Conservation (phyloP, 345 rosid genomes). For the Euphorbia pulcherrima region DNA sequence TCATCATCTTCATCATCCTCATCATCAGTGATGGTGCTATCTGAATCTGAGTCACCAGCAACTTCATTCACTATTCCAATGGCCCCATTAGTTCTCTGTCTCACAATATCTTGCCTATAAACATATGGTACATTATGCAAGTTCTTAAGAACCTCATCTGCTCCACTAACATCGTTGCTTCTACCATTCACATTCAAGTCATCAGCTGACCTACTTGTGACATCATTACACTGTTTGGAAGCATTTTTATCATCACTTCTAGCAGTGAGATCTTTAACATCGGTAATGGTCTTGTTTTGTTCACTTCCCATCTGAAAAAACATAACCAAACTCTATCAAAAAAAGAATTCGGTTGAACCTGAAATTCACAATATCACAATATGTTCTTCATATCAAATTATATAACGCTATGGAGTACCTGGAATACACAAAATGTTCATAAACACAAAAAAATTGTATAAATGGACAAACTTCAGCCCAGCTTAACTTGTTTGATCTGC, state of each 20-base stretch:
- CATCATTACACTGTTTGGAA: slow-evolving; percentile 24
- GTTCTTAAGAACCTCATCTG: slow-evolving; percentile 29
- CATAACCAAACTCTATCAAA: not conserved
- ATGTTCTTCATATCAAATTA: not conserved
- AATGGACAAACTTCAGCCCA: not conserved
- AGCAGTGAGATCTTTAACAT: slow-evolving; percentile 23
- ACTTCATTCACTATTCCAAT: slow-evolving; percentile 88
- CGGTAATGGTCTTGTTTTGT: slow-evolving; percentile 33
- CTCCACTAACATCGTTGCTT: slow-evolving; percentile 23
- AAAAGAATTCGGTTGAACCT: not conserved
- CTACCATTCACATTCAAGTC: slow-evolving; percentile 27
- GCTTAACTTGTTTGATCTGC: not conserved
- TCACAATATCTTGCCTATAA: slow-evolving; percentile 80
- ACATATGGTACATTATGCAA: slow-evolving; percentile 40
- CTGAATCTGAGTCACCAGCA: slow-evolving; percentile 92
- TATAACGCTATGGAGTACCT: not conserved
- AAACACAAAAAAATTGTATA: too few species aligned
- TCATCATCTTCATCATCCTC: slow-evolving; percentile 42
- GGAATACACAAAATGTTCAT: too few species aligned
- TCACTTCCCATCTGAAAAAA: slow-evolving; percentile 55
- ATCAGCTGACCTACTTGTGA: slow-evolving; percentile 22
- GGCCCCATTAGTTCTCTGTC: slow-evolving; percentile 44
- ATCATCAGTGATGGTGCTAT: slow-evolving; percentile 57
- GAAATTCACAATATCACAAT: not conserved
- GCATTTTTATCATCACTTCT: slow-evolving; percentile 19